Percentiles rank a stretch among this genome's conserved stretches.
These are phyloP conservation scores for Kazachstania kunashirensis DNA, from an alignment of 805 yeast genomes.

Conservation along the genomic window DNA sequence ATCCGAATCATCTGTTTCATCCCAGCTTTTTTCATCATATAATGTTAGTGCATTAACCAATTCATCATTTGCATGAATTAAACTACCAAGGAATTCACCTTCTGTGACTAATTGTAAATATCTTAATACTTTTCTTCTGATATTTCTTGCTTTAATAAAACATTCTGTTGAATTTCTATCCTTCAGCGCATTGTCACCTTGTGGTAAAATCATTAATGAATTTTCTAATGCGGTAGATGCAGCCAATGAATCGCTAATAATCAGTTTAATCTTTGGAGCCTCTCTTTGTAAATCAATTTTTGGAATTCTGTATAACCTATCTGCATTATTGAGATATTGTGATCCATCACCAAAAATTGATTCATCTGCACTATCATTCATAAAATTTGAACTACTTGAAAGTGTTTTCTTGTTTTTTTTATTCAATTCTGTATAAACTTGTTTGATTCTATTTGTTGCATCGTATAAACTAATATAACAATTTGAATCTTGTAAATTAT, in stretches of 20 bases:
- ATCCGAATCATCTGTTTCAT: constrained; percentile 35
- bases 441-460: constrained; percentile 10
- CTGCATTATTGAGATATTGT: constrained; percentile 14
- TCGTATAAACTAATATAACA: constrained; percentile 16
- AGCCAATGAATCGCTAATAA: constrained; percentile 68
- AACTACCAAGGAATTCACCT: constrained; percentile 80
- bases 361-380: constrained; percentile 45
- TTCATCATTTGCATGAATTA: constrained; percentile 85
- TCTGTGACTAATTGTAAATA: constrained; percentile 76
- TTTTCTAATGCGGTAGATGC: constrained; percentile 64
- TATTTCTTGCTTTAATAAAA: constrained; percentile 64
- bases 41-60: constrained; percentile 61
- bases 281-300: constrained; percentile 59
- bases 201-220: constrained; percentile 37
- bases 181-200: constrained; percentile 51
- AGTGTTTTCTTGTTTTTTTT: not conserved
- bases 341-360: constrained; percentile 29
- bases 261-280: constrained; percentile 56
- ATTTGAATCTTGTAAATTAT: constrained; percentile 26
- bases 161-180: constrained; percentile 49
- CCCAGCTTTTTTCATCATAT: constrained; percentile 51
- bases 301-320: constrained; percentile 45
- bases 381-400: constrained; percentile 26
- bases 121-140: constrained; percentile 68
- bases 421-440: not conserved